A percentile compares a stretch with the other conserved stretches of the same genome.
These are phyloP conservation scores for Leccinum fibrillosum DNA, from an alignment of 768 basidiomycete species.

Conservation along the genomic window DNA sequence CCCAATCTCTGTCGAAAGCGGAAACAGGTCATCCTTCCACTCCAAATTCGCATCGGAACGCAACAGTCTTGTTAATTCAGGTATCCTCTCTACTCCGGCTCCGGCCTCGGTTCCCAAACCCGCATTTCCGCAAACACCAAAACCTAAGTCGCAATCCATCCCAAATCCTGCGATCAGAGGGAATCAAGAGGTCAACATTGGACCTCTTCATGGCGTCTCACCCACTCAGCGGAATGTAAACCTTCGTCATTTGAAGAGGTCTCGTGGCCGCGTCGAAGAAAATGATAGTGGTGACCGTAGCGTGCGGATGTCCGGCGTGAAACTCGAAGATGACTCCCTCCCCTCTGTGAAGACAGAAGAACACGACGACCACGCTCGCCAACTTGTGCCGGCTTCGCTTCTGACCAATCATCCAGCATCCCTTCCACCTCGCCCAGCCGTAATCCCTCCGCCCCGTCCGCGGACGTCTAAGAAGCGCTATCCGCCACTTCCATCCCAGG, in stretches of 20 bases:
- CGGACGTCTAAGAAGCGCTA: constrained; percentile 10
- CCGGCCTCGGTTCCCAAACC: constrained; percentile 9
- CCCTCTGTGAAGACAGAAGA: constrained; percentile 17
- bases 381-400: neutral
- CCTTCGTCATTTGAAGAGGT: constrained; percentile 30
- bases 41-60: constrained; percentile 15
- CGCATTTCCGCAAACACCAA: constrained; percentile 18
- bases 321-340: constrained; percentile 15
- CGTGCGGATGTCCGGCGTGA: constrained; percentile 17
- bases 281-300: constrained; percentile 29
- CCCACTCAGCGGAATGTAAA: constrained; percentile 28
- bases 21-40: constrained; percentile 8
- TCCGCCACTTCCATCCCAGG: neutral
- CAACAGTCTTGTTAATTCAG: neutral
- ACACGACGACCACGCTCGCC: constrained; percentile 2
- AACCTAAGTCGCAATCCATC: constrained; percentile 25
- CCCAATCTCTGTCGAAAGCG: constrained; percentile 10
- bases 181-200: constrained; percentile 21
- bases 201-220: constrained; percentile 19
- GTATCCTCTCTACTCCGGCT: neutral
- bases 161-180: constrained; percentile 7
- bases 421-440: constrained; percentile 15
- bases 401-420: neutral
- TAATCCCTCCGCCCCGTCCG: constrained; percentile 28
- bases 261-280: constrained; percentile 25